Base-by-base conservation (phyloP, 1,284 basidiomycete species). In the Leccinum huronense region DNA sequence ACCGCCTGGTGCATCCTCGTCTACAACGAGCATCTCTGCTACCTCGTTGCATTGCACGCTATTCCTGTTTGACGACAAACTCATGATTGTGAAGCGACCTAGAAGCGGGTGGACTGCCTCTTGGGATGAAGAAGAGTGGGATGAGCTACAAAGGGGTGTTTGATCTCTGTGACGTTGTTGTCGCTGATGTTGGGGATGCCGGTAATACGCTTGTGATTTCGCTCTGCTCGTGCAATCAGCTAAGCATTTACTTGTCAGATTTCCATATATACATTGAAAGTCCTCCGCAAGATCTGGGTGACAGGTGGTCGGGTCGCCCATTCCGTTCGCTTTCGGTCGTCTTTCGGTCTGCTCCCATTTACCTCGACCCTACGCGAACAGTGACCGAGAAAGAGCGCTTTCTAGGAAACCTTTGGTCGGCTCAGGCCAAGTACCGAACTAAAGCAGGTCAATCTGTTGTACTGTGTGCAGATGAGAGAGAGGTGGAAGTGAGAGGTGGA, bases 21-120 rank as follows among this genome's bases (percentile, higher is more conserved):
- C 85, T 16, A 70, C 81, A 11, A 77, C 76, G 16, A 80, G 77
- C 59, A 68, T 76, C 16, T 74, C 79, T 8, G 67, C 77, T 3
- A 74, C 75, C 59, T 72, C 81, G 3, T 81, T 98, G 10, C 91
- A 94, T 70, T 96, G 93, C 76, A 94, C 92, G 1, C 80, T 99
- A 40, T 93, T 99, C 76, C 81, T 99, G 51, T 99, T 99, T 72
- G 93, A 97, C 70, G 97, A 99, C 78, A 94, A 94, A 72, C 80
- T 99, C 34, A 85, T 98, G 73, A 88, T 99, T 65, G 90, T 90
- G 60, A 98, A 98, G 78, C 86, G 97, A 34, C 90, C 92, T 2
- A 83, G 85, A 8, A 74, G 79, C 80, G 0, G 84, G 86, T 36
- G 81, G 82, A 4, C 75, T 88, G 57, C 83, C 85, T 38, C 76